phyloP scores from a whole-genome alignment of 768 basidiomycete genomes.

The Tremella fuciformis region DNA sequence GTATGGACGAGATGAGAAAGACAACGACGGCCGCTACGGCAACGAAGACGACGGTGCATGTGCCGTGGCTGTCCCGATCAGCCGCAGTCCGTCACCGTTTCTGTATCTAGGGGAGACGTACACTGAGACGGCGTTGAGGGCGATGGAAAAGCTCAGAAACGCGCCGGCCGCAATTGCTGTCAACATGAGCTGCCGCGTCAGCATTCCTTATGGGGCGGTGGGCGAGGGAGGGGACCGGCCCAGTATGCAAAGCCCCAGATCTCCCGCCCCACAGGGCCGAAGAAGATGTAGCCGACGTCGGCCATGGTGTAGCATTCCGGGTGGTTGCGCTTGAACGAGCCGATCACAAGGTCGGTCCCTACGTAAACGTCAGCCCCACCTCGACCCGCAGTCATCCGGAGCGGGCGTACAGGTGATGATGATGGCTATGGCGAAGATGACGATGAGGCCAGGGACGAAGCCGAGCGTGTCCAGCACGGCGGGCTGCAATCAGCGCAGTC shows the following conservation, averaged over 20 bases:
- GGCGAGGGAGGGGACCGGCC: slow-evolving; percentile 13
- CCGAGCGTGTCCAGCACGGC: too few relatives aligned
- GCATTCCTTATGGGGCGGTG: background rate
- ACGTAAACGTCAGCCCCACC: background rate
- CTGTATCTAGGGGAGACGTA: slow-evolving; percentile 36
- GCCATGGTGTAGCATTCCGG: slow-evolving; percentile 40
- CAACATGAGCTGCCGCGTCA: slow-evolving; percentile 16
- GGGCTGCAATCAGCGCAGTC: too few relatives aligned
- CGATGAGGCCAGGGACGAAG: too few relatives aligned
- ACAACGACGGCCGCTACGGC: slow-evolving; percentile 42
- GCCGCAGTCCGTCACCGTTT: background rate
- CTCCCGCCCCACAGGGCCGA: slow-evolving; percentile 34
- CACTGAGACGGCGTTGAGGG: slow-evolving; percentile 49
- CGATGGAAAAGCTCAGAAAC: slow-evolving; percentile 49
- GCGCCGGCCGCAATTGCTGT: slow-evolving; percentile 42
- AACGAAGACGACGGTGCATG: slow-evolving; percentile 53
- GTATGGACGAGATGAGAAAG: slow-evolving; percentile 36
- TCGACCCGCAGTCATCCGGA: too few relatives aligned
- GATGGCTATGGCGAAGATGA: too few relatives aligned
- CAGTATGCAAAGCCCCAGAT: slow-evolving; percentile 31
- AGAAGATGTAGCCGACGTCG: slow-evolving; percentile 38
- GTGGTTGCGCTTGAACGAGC: slow-evolving; percentile 43
- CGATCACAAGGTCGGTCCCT: slow-evolving; percentile 39
- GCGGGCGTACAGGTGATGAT: too few relatives aligned
- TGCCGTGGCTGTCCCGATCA: slow-evolving; percentile 34